These are phyloP conservation scores for Spinellus fusiger DNA, from an alignment of 192 early-diverging fungal genomes.

Conservation along the genomic window DNA sequence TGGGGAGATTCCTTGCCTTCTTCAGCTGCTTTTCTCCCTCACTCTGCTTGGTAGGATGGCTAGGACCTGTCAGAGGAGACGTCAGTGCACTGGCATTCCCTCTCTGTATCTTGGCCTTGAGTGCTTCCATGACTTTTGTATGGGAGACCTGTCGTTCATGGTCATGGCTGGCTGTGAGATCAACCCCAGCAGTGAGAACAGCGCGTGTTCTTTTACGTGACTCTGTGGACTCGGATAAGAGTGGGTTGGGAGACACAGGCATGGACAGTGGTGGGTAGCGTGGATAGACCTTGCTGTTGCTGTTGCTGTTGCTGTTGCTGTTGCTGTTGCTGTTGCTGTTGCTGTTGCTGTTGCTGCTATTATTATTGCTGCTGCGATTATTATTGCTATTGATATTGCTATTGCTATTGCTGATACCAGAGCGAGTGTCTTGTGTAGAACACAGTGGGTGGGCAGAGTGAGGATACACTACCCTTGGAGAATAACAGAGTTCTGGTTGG, in stretches of 20 bases:
- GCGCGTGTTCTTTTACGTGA: too few relatives aligned
- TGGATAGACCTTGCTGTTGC: background rate
- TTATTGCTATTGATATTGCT: too few relatives aligned
- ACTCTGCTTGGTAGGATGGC: background rate
- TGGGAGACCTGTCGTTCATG: slow-evolving; percentile 4
- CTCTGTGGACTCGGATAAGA: too few relatives aligned
- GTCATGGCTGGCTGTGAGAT: background rate
- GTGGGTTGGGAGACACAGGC: background rate
- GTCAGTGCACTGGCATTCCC: slow-evolving; percentile 1
- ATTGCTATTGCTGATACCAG: background rate
- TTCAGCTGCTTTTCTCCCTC: background rate
- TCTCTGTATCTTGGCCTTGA: slow-evolving; percentile 33
- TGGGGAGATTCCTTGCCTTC: slow-evolving; percentile 9
- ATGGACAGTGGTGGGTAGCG: background rate
- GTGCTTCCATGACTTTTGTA: slow-evolving; percentile 30
- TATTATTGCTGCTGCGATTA: too few relatives aligned
- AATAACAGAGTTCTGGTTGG: too few relatives aligned
- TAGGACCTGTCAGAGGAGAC: background rate
- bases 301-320: background rate
- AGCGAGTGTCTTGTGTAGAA: background rate
- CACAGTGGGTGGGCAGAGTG: slow-evolving; percentile 28
- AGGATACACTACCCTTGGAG: slow-evolving; percentile 19
- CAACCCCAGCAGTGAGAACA: too few relatives aligned
- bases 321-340: background rate
- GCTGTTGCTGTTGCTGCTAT: background rate